A percentile compares a stretch with the other conserved stretches of the same genome.
Conservation (phyloP, 371 early-diverging fungal genomes). For the Mortierella sp. region DNA sequence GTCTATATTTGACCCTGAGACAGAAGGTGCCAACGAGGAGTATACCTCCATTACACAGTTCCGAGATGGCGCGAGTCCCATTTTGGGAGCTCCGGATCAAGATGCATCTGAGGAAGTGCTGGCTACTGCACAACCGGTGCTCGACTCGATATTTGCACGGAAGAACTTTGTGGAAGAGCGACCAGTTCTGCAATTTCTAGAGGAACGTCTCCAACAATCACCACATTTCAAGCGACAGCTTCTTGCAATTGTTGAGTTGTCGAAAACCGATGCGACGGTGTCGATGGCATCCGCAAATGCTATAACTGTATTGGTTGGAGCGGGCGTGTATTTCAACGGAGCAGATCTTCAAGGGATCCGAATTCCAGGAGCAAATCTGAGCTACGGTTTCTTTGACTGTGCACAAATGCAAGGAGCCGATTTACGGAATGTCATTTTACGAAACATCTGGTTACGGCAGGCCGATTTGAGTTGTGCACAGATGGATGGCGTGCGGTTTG, state of each 20-base stretch:
- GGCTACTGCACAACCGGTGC: too few species aligned
- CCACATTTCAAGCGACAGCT: neutral
- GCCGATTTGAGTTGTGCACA: neutral
- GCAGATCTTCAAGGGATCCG: neutral
- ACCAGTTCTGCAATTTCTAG: too few species aligned
- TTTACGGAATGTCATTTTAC: neutral
- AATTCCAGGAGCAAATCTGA: neutral
- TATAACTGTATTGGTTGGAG: neutral
- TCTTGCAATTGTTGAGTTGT: neutral
- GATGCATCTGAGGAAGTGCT: too few species aligned
- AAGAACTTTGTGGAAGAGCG: too few species aligned
- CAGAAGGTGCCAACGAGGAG: too few species aligned
- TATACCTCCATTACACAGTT: too few species aligned
- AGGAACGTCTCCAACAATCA: too few species aligned
- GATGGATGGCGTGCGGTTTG: neutral
- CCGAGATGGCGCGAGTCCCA: too few species aligned
- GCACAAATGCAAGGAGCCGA: neutral
- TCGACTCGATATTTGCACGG: too few species aligned
- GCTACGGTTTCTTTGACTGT: neutral
- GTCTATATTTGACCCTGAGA: too few species aligned
- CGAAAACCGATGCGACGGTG: neutral
- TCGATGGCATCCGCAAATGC: neutral
- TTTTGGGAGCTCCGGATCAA: too few species aligned
- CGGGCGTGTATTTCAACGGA: neutral
- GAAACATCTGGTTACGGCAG: neutral